These are phyloP conservation scores for Pythium sp. DNA, from an alignment of 352 stramenopile species.

Conservation along the genomic window DNA sequence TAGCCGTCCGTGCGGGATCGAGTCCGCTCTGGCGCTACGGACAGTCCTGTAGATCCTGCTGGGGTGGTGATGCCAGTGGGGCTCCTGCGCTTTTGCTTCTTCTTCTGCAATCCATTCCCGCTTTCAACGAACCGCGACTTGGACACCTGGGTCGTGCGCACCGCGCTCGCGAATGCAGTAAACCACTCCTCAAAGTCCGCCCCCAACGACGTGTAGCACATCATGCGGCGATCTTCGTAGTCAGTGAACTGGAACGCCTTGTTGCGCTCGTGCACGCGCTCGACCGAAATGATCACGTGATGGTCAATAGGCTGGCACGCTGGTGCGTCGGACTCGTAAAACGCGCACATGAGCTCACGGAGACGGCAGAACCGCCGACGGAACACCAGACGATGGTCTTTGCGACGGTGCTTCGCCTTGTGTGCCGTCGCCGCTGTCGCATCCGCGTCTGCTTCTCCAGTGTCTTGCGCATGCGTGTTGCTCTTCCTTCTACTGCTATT, in stretches of 20 bases:
- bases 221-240: slow-evolving; percentile 39
- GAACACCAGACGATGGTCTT: slow-evolving; percentile 15
- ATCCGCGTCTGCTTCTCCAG: background rate
- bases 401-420: background rate
- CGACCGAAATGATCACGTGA: slow-evolving; percentile 42
- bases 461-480: background rate
- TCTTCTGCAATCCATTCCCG: background rate
- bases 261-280: slow-evolving; percentile 42
- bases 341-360: slow-evolving; percentile 38
- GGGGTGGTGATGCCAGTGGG: background rate
- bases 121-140: slow-evolving; percentile 16
- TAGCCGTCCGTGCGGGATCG: background rate
- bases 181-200: slow-evolving; percentile 52
- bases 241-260: slow-evolving; percentile 44
- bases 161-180: slow-evolving; percentile 31
- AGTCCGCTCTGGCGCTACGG: background rate
- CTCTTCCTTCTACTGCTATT: background rate
- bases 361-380: slow-evolving; percentile 36
- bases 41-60: background rate
- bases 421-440: background rate
- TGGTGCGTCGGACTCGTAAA: slow-evolving; percentile 33
- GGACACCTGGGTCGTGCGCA: slow-evolving; percentile 35
- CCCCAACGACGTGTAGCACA: slow-evolving; percentile 35
- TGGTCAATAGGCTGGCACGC: slow-evolving; percentile 15
- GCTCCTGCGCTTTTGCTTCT: background rate